Evolutionary conservation across 2,329 filamentous ascomycete genomes (phyloP).

Genomic region (Aureobasidium lini): DNA sequence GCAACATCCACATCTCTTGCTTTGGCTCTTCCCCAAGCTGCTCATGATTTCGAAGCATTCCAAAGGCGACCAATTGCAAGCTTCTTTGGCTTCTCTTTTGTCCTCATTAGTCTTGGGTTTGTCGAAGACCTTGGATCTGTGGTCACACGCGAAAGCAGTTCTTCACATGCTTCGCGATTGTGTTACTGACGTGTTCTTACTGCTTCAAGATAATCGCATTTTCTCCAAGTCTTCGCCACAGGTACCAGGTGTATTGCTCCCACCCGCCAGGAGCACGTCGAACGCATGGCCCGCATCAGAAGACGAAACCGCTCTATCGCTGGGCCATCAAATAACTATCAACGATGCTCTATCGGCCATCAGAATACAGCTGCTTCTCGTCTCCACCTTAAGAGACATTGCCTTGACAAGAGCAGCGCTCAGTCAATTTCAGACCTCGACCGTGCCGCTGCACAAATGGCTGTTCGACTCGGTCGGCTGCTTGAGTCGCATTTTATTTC

Average conservation of each 20-base stretch:
- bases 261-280: constrained; percentile 32
- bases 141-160: constrained; percentile 29
- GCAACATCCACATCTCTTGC: constrained; percentile 39
- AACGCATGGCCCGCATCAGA: constrained; percentile 33
- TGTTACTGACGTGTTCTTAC: constrained; percentile 29
- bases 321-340: constrained; percentile 29
- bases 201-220: constrained; percentile 1
- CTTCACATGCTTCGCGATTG: constrained; percentile 33
- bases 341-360: not conserved
- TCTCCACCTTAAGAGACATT: not conserved
- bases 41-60: constrained; percentile 39
- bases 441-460: not conserved
- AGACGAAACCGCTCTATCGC: constrained; percentile 33
- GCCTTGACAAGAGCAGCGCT: not conserved
- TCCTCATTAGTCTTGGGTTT: constrained; percentile 30
- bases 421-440: not conserved
- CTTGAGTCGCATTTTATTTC: not conserved
- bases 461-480: not conserved
- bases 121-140: constrained; percentile 28
- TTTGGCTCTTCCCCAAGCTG: constrained; percentile 48
- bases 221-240: not conserved
- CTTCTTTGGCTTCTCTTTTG: constrained; percentile 31
- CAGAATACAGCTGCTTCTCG: constrained; percentile 1
- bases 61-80: constrained; percentile 34
- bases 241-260: constrained; percentile 25